A percentile compares a stretch with the other conserved stretches of the same genome.
These are phyloP conservation scores for Plenodomus tracheiphilus DNA, from an alignment of 2,329 filamentous ascomycete genomes.

Conservation along the genomic window DNA sequence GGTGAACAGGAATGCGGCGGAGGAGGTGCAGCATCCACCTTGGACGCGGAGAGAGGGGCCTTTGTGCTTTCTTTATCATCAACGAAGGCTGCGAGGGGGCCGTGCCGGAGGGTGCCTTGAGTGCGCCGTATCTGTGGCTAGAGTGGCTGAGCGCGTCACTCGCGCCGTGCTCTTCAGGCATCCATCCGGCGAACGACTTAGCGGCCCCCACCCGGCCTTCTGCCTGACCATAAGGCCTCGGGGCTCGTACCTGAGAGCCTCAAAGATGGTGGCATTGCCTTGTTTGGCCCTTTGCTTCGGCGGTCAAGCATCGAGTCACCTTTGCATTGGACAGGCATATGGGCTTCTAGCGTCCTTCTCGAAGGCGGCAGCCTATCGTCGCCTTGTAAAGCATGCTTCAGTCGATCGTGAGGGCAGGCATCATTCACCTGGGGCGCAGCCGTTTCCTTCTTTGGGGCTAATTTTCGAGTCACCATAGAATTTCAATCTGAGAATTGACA, in stretches of 20 bases:
- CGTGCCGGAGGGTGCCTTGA: conserved; percentile 26
- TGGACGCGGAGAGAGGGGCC: too few relatives aligned
- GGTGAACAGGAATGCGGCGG: background rate
- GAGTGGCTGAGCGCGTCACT: conserved; percentile 6
- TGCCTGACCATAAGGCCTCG: conserved; percentile 30
- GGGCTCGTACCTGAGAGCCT: conserved; percentile 16
- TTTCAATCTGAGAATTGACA: conserved; percentile 20
- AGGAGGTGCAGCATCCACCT: background rate
- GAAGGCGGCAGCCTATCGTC: conserved; percentile 31
- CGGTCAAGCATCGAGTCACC: conserved; percentile 30
- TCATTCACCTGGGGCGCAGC: conserved; percentile 29
- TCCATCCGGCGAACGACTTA: conserved; percentile 6
- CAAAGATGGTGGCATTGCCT: background rate
- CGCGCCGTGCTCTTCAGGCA: background rate
- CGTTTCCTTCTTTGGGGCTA: conserved; percentile 13
- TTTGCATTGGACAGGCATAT: conserved; percentile 14
- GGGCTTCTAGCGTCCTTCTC: conserved; percentile 31
- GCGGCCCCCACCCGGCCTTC: conserved; percentile 21
- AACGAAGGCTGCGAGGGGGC: conserved; percentile 1
- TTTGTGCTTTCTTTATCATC: background rate
- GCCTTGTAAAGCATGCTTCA: conserved; percentile 28
- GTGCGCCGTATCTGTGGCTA: conserved; percentile 29
- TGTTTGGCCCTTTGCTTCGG: conserved; percentile 17
- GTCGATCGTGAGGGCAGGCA: conserved; percentile 6
- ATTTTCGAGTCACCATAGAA: conserved; percentile 18